These are phyloP conservation scores for Chytriomyces hyalinus DNA, from an alignment of 192 early-diverging fungal species.

Conservation along the genomic window DNA sequence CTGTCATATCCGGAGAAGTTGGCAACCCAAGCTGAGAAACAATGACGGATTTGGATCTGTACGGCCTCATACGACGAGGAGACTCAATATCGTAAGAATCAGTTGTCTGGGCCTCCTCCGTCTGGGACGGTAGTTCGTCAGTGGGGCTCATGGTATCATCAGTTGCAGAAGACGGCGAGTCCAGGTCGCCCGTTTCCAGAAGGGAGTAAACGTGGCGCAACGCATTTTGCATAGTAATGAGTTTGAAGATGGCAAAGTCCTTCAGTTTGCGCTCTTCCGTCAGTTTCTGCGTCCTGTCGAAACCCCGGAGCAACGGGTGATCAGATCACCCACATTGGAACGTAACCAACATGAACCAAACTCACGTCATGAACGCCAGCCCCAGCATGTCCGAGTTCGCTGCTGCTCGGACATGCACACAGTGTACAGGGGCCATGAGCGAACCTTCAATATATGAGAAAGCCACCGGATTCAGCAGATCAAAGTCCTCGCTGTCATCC, in stretches of 20 bases:
- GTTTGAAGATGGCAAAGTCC: constrained; percentile 19
- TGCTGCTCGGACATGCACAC: neutral
- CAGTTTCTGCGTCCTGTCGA: constrained; percentile 23
- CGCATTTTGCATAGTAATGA: constrained; percentile 21
- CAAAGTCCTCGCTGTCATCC: constrained; percentile 15
- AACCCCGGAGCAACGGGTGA: too few species aligned
- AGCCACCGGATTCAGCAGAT: constrained; percentile 24
- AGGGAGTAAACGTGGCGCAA: constrained; percentile 16
- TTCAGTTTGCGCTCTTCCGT: constrained; percentile 28
- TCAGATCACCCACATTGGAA: too few species aligned
- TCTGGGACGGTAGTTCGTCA: neutral
- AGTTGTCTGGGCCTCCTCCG: neutral
- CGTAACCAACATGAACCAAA: neutral
- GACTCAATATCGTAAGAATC: neutral
- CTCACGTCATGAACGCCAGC: constrained; percentile 31
- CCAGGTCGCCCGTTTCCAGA: neutral
- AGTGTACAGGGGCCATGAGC: neutral
- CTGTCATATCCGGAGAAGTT: neutral
- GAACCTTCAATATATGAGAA: constrained; percentile 17
- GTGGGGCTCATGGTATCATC: neutral
- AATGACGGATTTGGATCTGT: neutral
- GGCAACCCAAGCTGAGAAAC: neutral
- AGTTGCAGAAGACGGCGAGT: neutral
- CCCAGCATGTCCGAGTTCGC: neutral
- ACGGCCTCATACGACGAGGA: neutral